These are phyloP conservation scores for Halophytophthora batemanensis DNA, from an alignment of 352 stramenopile species.

Conservation along the genomic window DNA sequence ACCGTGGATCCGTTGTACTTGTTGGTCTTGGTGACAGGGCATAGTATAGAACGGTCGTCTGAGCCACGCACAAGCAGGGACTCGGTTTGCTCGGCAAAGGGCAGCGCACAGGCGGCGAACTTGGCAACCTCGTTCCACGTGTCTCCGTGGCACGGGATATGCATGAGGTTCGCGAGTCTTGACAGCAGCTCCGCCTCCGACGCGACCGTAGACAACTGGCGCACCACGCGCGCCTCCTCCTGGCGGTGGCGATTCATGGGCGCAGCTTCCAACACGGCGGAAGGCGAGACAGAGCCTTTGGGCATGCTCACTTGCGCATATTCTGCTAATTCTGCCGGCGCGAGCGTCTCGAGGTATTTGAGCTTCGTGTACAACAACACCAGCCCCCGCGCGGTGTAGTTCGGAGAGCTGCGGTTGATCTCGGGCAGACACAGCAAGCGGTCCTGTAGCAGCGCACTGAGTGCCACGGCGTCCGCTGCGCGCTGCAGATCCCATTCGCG, in stretches of 20 bases:
- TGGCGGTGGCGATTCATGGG: slow-evolving; percentile 15
- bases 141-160: slow-evolving; percentile 71
- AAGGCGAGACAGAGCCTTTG: background rate
- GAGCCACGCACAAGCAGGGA: slow-evolving; percentile 79
- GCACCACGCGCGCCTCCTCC: slow-evolving; percentile 64
- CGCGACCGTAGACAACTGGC: slow-evolving; percentile 54
- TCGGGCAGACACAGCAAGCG: slow-evolving; percentile 70
- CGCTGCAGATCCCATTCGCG: slow-evolving; percentile 34
- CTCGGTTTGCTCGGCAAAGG: slow-evolving; percentile 84
- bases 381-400: slow-evolving; percentile 73
- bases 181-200: slow-evolving; percentile 64
- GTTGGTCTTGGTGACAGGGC: slow-evolving; percentile 77
- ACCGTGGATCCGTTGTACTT: slow-evolving; percentile 88
- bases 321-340: slow-evolving; percentile 42
- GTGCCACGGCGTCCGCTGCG: slow-evolving; percentile 56
- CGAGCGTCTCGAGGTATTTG: slow-evolving; percentile 79
- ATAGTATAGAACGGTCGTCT: slow-evolving; percentile 81
- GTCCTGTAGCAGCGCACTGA: slow-evolving; percentile 67
- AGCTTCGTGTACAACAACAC: slow-evolving; percentile 85
- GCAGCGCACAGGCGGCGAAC: slow-evolving; percentile 69
- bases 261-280: slow-evolving; percentile 1
- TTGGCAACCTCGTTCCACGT: slow-evolving; percentile 76
- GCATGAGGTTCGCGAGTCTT: slow-evolving; percentile 56
- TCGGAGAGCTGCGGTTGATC: slow-evolving; percentile 76
- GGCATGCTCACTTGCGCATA: slow-evolving; percentile 36